Evolutionary conservation across 1,284 basidiomycete species (phyloP), one percentile per base, ranked within the genome.

Genomic region (Boletus sp.): DNA sequence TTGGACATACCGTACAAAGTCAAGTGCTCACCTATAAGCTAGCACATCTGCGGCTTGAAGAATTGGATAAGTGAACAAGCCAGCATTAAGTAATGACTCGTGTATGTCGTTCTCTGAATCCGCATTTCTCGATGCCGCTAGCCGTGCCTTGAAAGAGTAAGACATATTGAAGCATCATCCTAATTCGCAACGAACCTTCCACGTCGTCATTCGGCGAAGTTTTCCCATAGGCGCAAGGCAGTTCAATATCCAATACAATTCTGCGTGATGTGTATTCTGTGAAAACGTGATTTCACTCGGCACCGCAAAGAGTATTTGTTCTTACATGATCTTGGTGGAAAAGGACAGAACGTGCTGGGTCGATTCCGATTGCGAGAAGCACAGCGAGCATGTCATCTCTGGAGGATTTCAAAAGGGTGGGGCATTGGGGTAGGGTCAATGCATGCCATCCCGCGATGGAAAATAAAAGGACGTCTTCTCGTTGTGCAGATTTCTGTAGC

Each of bases 41-140:
- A 98, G 79, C 53, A 98, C 91, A 70, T 98, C 97, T 1, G 95
- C 96, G 0, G 95, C 94, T 80, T 97, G 95, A 1, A 98, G 81
- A 5, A 97, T 88, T 1, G 96, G 97, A 74, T 98, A 98, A 0
- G 94, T 93, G 62, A 98, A 89, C 30, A 98, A 78, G 1, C 96
- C 96, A 0, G 90, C 83, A 61, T 94, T 91, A 1, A 98, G 82
- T 60, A 91, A 77, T 0, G 88, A 88, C 63, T 97, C 94, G 68
- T 94, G 88, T 7, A 95, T 81, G 65, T 94, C 89, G 10, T 87
- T 84, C 65, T 89, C 86, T 51, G 86, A 84, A 58, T 84, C 86
- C 4, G 90, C 86, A 68, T 94, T 92, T 46, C 89, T 47, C 17
- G 87, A 84, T 5, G 85, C 83, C 5, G 90, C 93, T 2, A 97